phyloP scores from a whole-genome alignment of 768 basidiomycete genomes.

The Fomitopsis serialis region DNA sequence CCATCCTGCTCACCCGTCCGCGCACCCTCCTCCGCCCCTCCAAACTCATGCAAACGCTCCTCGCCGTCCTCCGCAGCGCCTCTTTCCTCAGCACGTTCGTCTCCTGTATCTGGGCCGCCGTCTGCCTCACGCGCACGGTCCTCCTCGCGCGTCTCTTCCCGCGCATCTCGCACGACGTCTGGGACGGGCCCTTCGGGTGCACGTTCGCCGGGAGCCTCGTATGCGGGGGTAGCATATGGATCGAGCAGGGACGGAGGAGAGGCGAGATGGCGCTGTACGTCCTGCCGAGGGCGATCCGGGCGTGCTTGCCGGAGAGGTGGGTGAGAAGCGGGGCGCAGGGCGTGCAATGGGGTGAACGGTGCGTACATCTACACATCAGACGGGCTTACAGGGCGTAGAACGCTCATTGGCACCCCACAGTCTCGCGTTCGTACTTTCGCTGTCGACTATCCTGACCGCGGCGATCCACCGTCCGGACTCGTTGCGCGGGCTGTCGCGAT shows the following conservation, averaged over 20 bases:
- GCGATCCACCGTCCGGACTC: conserved; percentile 56
- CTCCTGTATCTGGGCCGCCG: conserved; percentile 61
- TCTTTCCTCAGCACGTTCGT: conserved; percentile 71
- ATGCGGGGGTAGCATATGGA: conserved; percentile 75
- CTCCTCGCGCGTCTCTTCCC: conserved; percentile 61
- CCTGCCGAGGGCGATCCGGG: conserved; percentile 61
- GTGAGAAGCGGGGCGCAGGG: conserved; percentile 36
- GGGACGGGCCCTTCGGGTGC: conserved; percentile 74
- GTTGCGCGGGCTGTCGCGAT: conserved; percentile 68
- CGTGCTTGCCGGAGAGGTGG: conserved; percentile 55
- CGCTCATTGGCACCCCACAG: conserved; percentile 34
- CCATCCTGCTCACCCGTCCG: conserved; percentile 57
- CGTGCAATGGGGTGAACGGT: conserved; percentile 52
- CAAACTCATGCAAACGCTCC: conserved; percentile 33
- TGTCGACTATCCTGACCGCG: conserved; percentile 61
- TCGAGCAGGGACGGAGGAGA: conserved; percentile 64
- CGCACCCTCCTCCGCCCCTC: conserved; percentile 41
- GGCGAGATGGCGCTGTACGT: conserved; percentile 82
- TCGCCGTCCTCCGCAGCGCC: conserved; percentile 58
- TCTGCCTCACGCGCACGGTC: conserved; percentile 66
- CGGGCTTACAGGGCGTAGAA: neutral
- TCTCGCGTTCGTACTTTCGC: conserved; percentile 52
- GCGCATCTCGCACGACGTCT: conserved; percentile 66
- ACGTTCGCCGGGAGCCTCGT: conserved; percentile 59
- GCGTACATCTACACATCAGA: conserved; percentile 13